Evolutionary conservation across 345 rosid genomes (phyloP).

Genomic region (Ricinus communis): DNA sequence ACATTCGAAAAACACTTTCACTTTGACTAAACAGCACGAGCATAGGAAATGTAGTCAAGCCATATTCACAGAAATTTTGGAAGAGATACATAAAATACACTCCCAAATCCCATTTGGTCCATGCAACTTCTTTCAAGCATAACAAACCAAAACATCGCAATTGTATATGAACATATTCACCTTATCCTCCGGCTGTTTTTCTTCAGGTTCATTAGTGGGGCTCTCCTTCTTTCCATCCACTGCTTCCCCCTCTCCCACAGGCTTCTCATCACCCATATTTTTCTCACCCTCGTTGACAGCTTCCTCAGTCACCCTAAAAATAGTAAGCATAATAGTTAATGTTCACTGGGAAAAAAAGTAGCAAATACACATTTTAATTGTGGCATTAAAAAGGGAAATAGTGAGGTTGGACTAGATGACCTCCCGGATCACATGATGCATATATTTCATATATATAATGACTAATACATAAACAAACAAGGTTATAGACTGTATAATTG

Average conservation of each 20-base stretch:
- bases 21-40: not conserved
- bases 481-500: too few species aligned
- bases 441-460: too few species aligned
- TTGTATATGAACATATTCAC: not conserved
- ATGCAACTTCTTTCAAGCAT: not conserved
- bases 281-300: conserved; percentile 21
- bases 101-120: not conserved
- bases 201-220: conserved; percentile 16
- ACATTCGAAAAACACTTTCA: not conserved
- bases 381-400: not conserved
- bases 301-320: conserved; percentile 26
- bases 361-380: not conserved
- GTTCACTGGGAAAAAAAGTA: not conserved
- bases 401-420: not conserved
- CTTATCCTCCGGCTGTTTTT: conserved; percentile 26
- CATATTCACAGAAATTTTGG: not conserved
- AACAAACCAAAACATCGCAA: not conserved
- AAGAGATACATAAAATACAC: not conserved
- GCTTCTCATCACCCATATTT: conserved; percentile 18
- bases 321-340: not conserved
- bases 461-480: too few species aligned
- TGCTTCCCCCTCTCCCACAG: conserved; percentile 17
- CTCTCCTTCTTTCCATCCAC: conserved; percentile 20
- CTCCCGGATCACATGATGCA: too few species aligned
- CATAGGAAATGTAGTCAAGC: not conserved